These are phyloP conservation scores for Ilyonectria destructans DNA, from an alignment of 2,329 filamentous ascomycete species.

Conservation along the genomic window DNA sequence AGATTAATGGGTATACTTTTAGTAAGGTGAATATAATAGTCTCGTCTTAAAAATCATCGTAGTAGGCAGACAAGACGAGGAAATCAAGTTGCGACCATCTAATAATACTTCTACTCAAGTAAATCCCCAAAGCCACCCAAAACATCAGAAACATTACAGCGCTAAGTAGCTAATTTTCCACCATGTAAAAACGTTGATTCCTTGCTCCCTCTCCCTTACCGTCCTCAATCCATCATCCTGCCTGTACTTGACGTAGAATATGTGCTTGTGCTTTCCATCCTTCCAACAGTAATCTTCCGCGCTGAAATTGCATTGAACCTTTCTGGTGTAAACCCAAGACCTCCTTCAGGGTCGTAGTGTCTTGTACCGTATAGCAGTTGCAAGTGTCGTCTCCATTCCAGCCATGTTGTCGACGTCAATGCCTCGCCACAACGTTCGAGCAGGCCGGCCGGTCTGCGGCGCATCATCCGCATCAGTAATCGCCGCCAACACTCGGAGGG, in stretches of 20 bases:
- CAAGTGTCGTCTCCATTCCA: constrained; percentile 25
- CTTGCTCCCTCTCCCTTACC: not conserved
- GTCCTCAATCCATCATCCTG: not conserved
- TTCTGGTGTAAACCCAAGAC: constrained; percentile 34
- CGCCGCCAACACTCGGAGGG: constrained; percentile 30
- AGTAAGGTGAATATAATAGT: not conserved
- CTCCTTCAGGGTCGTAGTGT: constrained; percentile 30
- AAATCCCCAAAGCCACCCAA: not conserved
- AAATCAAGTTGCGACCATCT: not conserved
- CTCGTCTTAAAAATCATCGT: not conserved
- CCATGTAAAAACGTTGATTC: no score
- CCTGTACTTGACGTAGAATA: constrained; percentile 27
- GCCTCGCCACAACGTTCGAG: constrained; percentile 23
- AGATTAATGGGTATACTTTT: not conserved
- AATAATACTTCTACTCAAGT: not conserved
- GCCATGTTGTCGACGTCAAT: constrained; percentile 22
- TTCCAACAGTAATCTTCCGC: constrained; percentile 30
- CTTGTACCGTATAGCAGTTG: constrained; percentile 21
- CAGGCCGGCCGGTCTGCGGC: constrained; percentile 14
- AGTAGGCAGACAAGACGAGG: not conserved
- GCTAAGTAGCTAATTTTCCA: not conserved
- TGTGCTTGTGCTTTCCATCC: constrained; percentile 30
- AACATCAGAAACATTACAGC: not conserved
- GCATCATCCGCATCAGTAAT: constrained; percentile 33
- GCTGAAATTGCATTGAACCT: constrained; percentile 27